Conservation (phyloP, 768 basidiomycete genomes). For the Pleurotus salmoneostramineus region DNA sequence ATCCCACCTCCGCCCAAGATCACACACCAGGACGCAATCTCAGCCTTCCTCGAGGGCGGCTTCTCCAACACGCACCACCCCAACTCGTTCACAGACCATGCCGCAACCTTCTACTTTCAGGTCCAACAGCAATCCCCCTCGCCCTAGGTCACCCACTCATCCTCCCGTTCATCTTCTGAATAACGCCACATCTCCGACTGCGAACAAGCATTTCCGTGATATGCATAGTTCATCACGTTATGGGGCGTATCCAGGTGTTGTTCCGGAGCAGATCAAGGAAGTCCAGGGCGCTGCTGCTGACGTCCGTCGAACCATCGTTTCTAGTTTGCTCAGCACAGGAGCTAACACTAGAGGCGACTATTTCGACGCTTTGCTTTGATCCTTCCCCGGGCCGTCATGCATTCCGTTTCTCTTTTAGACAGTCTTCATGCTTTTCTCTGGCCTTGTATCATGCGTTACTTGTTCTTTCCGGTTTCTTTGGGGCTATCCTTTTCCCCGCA, state of each 20-base stretch:
- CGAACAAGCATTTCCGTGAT: background rate
- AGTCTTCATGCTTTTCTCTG: background rate
- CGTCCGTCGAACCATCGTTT: constrained; percentile 3
- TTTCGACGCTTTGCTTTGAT: constrained; percentile 3
- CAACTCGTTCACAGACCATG: background rate
- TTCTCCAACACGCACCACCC: background rate
- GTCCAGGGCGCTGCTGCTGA: constrained; percentile 2
- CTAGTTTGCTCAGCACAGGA: constrained; percentile 1
- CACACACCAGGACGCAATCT: background rate
- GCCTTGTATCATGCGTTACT: background rate
- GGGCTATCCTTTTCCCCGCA: too few species aligned
- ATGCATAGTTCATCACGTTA: background rate
- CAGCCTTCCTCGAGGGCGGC: background rate
- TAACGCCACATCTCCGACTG: background rate
- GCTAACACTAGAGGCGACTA: constrained; percentile 2
- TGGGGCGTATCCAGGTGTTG: background rate
- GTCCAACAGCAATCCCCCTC: constrained; percentile 1
- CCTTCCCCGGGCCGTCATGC: background rate
- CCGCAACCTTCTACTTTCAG: background rate
- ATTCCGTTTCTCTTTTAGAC: background rate
- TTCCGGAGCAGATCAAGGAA: constrained; percentile 4
- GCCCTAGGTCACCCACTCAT: constrained; percentile 2
- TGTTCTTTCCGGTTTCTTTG: too few species aligned
- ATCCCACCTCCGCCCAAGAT: background rate
- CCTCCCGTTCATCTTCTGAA: constrained; percentile 1